These are phyloP conservation scores for Scedosporium aurantiacum DNA, from an alignment of 2,329 filamentous ascomycete genomes.

Conservation along the genomic window DNA sequence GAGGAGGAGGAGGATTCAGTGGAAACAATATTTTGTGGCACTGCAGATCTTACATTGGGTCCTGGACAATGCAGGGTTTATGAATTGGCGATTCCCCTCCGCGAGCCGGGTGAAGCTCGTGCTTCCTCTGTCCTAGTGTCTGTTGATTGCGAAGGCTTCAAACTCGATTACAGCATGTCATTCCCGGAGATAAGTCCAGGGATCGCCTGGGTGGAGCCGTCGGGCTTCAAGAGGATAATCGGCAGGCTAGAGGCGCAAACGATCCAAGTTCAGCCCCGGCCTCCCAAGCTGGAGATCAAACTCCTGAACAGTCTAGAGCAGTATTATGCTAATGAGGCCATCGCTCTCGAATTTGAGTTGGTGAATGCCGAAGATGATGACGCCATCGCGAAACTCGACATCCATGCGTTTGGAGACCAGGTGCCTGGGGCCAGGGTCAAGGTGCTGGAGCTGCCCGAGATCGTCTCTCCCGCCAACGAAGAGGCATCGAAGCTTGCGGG, in stretches of 20 bases:
- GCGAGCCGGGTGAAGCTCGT: slow-evolving; percentile 69
- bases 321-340: slow-evolving; percentile 76
- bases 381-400: slow-evolving; percentile 59
- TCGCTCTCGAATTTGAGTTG: slow-evolving; percentile 58
- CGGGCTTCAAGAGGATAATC: slow-evolving; percentile 31
- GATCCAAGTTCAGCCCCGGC: slow-evolving; percentile 72
- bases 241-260: slow-evolving; percentile 38
- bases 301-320: slow-evolving; percentile 52
- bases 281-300: slow-evolving; percentile 77
- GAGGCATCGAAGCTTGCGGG: slow-evolving; percentile 33
- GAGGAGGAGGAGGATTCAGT: slow-evolving; percentile 18
- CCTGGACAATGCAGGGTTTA: slow-evolving; percentile 61
- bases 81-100: slow-evolving; percentile 59
- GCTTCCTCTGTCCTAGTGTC: slow-evolving; percentile 52
- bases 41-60: slow-evolving; percentile 12
- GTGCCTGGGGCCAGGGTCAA: slow-evolving; percentile 12
- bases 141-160: slow-evolving; percentile 54
- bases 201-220: slow-evolving; percentile 39
- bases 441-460: slow-evolving; percentile 28
- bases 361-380: slow-evolving; percentile 76
- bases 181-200: slow-evolving; percentile 31
- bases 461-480: slow-evolving; percentile 21
- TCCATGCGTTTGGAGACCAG: slow-evolving; percentile 52
- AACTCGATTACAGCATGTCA: slow-evolving; percentile 53
- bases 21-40: slow-evolving; percentile 6